Evolutionary conservation across 768 basidiomycete species (phyloP), one percentile per base, ranked within the genome.

Genomic region (Chlorophyllum brunneum): DNA sequence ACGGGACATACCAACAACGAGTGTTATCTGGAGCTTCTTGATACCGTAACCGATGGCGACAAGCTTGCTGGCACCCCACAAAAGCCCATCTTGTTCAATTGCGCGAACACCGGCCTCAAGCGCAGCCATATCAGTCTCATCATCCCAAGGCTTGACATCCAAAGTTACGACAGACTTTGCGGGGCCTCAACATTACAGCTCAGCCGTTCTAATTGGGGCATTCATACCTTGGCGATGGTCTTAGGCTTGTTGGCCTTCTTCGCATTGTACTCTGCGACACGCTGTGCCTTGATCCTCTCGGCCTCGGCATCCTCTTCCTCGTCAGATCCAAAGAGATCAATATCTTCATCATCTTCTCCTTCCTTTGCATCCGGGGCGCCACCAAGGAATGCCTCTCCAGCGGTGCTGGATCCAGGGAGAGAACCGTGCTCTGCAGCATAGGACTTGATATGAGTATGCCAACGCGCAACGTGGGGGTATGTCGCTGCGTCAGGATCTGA

Each of bases 91-190:
- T 74, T 82, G 74, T 69, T 90, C 81, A 62, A 98, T 84, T 18
- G 91, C 84, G 55, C 97, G 85, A 49, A 98, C 95, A 36, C 79
- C 63, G 13, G 76, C 69, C 71, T 98, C 95, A 61, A 98, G 77
- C 45, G 75, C 88, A 38, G 65, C 79, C 95, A 99, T 95, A 71
- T 98, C 92, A 45, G 97, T 99, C 76, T 97, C 94, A 66, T 98
- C 95, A 68, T 98, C 95, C 95, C 94, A 97, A 34, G 95, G 95
- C 74, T 99, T 99, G 57, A 99, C 94, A 60, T 98, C 95, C 61
- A 98, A 74, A 41, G 95, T 99, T 45, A 99, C 97, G 56, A 99
- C 85, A 59, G 97, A 98, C 93, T 98, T 69, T 16, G 41, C 23
- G 39, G 26, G 37, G 23, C 13, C 24, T 26, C 42, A 49, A 29